phyloP scores from a whole-genome alignment of 257 asterid species.

The Gynochthodes officinalis region DNA sequence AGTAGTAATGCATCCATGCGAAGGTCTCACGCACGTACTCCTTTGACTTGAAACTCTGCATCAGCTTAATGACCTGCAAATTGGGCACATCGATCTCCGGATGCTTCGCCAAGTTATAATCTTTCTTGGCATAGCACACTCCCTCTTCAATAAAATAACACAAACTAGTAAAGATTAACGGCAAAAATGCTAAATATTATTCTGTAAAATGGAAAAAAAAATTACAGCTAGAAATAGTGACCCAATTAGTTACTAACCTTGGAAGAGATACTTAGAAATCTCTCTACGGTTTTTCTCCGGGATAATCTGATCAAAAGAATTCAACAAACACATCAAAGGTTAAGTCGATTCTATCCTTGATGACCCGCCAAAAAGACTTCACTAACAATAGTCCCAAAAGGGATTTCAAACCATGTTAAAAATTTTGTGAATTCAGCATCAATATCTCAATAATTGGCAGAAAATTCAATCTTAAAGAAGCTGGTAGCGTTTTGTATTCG shows the following conservation, averaged over 20 bases:
- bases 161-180: not conserved
- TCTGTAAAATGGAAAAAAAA: not conserved
- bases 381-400: no score
- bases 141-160: constrained; percentile 51
- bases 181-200: not conserved
- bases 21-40: constrained; percentile 89
- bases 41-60: constrained; percentile 97
- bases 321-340: no score
- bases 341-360: no score
- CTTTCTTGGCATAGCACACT: constrained; percentile 86
- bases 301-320: constrained; percentile 47
- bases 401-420: no score
- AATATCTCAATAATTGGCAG: no score
- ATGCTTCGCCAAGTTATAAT: constrained; percentile 80
- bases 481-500: no score
- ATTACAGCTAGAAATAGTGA: not conserved
- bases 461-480: no score
- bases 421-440: no score
- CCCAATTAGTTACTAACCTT: constrained; percentile 33
- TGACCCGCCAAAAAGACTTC: no score
- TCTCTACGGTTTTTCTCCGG: constrained; percentile 86
- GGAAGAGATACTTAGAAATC: constrained; percentile 91
- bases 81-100: constrained; percentile 92
- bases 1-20: constrained; percentile 95
- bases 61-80: constrained; percentile 87